Evolutionary conservation across 73 alveolate genomes (phyloP).

Genomic region (Stentor coeruleus): DNA sequence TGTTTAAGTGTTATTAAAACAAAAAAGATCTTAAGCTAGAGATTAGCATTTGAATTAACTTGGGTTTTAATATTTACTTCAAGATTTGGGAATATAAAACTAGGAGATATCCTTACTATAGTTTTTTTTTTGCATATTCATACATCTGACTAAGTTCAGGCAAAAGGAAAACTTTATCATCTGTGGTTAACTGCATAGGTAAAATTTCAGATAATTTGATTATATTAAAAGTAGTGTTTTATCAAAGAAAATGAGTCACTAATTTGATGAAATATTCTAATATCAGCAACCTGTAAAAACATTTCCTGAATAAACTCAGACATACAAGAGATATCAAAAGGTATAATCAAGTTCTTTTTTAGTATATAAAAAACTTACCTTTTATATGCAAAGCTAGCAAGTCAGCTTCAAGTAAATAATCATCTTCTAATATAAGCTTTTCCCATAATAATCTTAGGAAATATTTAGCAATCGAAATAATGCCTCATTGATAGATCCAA

Average conservation of each 20-base stretch:
- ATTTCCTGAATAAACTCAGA: background rate
- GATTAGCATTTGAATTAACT: background rate
- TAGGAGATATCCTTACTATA: background rate
- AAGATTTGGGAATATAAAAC: background rate
- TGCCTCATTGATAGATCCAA: background rate
- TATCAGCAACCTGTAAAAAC: background rate
- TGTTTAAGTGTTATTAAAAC: no score
- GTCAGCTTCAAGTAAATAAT: background rate
- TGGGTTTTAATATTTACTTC: no score
- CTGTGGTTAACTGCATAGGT: slow-evolving; percentile 9
- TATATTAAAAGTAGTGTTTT: background rate
- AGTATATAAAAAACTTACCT: background rate
- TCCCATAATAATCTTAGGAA: background rate
- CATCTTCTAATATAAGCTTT: background rate
- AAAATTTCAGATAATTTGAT: background rate
- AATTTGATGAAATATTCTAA: background rate
- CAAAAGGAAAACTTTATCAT: background rate
- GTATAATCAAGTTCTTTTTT: background rate
- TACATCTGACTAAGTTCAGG: background rate
- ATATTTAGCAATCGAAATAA: background rate
- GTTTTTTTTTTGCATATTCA: background rate
- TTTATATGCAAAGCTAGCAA: background rate
- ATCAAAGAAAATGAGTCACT: background rate
- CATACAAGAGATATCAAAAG: no score
- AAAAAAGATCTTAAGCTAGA: background rate